Percentiles rank a stretch among this genome's conserved stretches.
These are phyloP conservation scores for Blastobotrys chiropterorum DNA, from an alignment of 805 yeast genomes.

Conservation along the genomic window DNA sequence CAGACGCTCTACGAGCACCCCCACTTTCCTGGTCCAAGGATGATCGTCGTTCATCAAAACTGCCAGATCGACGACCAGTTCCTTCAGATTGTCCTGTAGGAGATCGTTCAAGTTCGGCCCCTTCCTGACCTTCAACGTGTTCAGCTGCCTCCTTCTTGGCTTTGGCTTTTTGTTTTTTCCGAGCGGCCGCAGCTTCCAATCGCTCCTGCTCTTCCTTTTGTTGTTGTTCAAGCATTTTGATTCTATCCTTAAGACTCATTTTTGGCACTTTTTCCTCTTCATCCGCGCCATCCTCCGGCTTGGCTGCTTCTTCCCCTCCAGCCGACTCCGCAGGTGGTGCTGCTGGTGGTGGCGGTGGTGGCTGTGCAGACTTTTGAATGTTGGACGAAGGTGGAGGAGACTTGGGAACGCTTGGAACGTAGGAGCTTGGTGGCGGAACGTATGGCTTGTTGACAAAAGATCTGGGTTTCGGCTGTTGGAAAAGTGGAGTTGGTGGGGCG, in stretches of 20 bases:
- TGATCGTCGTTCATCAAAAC: conserved; percentile 1
- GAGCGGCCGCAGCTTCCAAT: conserved; percentile 49
- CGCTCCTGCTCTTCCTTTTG: conserved; percentile 75
- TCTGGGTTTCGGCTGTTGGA: conserved; percentile 34
- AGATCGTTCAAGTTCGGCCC: conserved; percentile 3
- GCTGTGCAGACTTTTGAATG: conserved; percentile 9
- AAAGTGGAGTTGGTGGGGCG: conserved; percentile 36
- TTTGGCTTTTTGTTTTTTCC: conserved; percentile 32
- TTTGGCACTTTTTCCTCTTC: conserved; percentile 59
- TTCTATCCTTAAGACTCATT: conserved; percentile 78
- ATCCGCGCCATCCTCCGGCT: too few species aligned
- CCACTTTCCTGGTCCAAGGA: conserved; percentile 1
- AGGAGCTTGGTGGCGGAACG: conserved; percentile 53
- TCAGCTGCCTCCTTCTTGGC: conserved; percentile 26
- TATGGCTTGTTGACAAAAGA: conserved; percentile 52
- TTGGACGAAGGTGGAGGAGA: conserved; percentile 12
- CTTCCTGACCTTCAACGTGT: not conserved
- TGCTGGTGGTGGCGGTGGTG: conserved; percentile 30
- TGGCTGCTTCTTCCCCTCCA: conserved; percentile 9
- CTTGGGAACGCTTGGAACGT: conserved; percentile 41
- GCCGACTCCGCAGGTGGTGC: conserved; percentile 21
- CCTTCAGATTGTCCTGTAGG: conserved; percentile 12
- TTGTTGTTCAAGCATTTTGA: conserved; percentile 72
- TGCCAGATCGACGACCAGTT: conserved; percentile 6
- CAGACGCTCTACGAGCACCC: not conserved